phyloP scores from a whole-genome alignment of 495 filamentous ascomycete species.

The Talaromyces nanjingensis region DNA sequence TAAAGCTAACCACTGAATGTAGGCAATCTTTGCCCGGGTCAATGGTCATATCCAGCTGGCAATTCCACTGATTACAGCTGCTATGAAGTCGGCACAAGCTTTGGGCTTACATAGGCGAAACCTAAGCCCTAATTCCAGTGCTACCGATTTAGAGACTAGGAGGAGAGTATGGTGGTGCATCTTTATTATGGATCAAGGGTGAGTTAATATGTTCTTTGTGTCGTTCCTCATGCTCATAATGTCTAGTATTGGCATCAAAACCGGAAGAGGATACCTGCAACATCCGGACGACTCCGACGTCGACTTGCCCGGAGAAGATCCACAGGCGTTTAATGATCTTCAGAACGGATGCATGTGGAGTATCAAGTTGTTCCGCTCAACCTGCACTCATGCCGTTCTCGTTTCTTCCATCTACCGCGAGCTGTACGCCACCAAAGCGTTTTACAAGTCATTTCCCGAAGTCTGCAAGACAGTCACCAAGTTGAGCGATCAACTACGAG shows the following conservation, averaged over 20 bases:
- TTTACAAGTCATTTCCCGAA: slow-evolving; percentile 75
- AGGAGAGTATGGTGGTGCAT: slow-evolving; percentile 97
- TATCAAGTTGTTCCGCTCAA: slow-evolving; percentile 31
- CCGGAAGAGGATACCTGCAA: slow-evolving; percentile 81
- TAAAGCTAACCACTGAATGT: slow-evolving; percentile 6
- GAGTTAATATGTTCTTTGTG: slow-evolving; percentile 6
- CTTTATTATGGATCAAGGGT: slow-evolving; percentile 91
- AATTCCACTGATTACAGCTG: slow-evolving; percentile 83
- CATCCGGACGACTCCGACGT: slow-evolving; percentile 97
- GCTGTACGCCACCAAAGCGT: slow-evolving; percentile 81
- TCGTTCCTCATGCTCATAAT: not conserved
- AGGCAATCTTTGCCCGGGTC: slow-evolving; percentile 86
- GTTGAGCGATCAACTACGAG: slow-evolving; percentile 77
- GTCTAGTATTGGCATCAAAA: slow-evolving; percentile 68
- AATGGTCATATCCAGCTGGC: slow-evolving; percentile 90
- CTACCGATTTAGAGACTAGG: slow-evolving; percentile 81
- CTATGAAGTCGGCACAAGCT: slow-evolving; percentile 80
- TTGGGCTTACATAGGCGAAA: slow-evolving; percentile 94
- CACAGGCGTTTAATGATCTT: slow-evolving; percentile 59
- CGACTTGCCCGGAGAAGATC: slow-evolving; percentile 76
- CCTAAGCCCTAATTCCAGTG: slow-evolving; percentile 73
- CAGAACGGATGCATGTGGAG: slow-evolving; percentile 46
- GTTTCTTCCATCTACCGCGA: slow-evolving; percentile 61
- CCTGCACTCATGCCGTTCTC: slow-evolving; percentile 56
- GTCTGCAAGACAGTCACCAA: slow-evolving; percentile 82